Evolutionary conservation across 768 basidiomycete species (phyloP).

Genomic region (Trametopsis cervina): DNA sequence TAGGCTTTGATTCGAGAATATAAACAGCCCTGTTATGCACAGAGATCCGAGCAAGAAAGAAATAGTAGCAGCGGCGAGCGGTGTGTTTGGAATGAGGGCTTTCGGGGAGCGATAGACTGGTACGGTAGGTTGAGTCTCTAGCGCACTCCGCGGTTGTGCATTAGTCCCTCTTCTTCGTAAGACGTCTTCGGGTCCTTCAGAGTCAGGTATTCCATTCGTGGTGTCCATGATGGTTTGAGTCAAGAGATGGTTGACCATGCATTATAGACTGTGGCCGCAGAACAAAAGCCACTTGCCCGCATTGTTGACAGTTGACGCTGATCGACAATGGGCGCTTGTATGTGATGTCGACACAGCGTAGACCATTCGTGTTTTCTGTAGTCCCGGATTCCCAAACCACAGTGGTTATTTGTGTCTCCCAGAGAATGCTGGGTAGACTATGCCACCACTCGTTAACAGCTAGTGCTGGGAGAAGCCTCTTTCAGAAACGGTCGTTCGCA

Average conservation of each 20-base stretch:
- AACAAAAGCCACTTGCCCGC: neutral
- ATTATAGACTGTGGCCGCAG: neutral
- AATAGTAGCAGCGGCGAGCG: constrained; percentile 66
- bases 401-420: too few species aligned
- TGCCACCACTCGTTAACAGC: neutral
- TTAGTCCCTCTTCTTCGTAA: constrained; percentile 31
- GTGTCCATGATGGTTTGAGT: constrained; percentile 7
- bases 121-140: constrained; percentile 52
- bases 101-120: constrained; percentile 17
- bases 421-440: neutral
- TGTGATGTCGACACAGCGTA: too few species aligned
- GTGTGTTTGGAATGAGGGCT: constrained; percentile 84
- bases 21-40: constrained; percentile 52
- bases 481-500: neutral
- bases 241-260: neutral
- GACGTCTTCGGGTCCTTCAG: constrained; percentile 9
- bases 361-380: too few species aligned
- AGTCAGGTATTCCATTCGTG: neutral
- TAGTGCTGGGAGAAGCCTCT: neutral
- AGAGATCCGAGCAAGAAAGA: constrained; percentile 79
- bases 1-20: constrained; percentile 43
- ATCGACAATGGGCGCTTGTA: too few species aligned
- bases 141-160: constrained; percentile 28
- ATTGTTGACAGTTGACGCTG: too few species aligned
- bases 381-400: too few species aligned